A percentile compares a stretch with the other conserved stretches of the same genome.
Evolutionary conservation across 225 moss, liverwort and hornwort genomes (phyloP).

Genomic region (Antitrichia curtipendula): DNA sequence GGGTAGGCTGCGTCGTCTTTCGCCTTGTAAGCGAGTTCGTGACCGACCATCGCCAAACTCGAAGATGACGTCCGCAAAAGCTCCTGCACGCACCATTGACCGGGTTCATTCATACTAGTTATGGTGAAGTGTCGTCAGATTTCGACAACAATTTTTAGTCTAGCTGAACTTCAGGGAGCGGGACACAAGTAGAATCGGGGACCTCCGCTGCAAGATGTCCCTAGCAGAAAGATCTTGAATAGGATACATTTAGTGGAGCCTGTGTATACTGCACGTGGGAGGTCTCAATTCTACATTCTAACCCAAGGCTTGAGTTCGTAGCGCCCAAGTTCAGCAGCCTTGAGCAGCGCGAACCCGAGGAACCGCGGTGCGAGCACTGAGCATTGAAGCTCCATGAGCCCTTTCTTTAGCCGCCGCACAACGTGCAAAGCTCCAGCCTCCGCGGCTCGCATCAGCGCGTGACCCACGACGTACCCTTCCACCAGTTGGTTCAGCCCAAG

Average conservation of each 20-base stretch:
- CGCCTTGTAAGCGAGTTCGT: constrained; percentile 4
- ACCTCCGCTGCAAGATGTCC: not conserved
- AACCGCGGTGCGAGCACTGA: constrained; percentile 12
- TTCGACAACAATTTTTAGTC: not conserved
- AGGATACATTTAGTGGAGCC: not conserved
- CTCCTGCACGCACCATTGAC: not conserved
- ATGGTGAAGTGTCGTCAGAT: not conserved
- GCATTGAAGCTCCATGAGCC: not conserved
- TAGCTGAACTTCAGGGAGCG: not conserved
- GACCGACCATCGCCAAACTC: not conserved
- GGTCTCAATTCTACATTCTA: not conserved
- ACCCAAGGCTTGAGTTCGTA: not conserved
- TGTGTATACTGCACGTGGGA: not conserved
- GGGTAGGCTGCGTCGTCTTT: constrained; percentile 5
- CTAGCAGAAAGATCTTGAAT: not conserved
- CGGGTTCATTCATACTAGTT: not conserved
- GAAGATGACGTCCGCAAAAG: not conserved
- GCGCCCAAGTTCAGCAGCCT: not conserved
- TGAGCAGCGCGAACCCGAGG: constrained; percentile 12
- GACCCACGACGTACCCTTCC: constrained; percentile 20
- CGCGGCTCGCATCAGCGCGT: constrained; percentile 13
- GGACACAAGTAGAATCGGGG: not conserved
- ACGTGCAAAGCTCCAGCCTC: not conserved
- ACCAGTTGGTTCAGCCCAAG: not conserved
- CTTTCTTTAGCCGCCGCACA: not conserved